Percentiles rank a stretch among this genome's conserved stretches.
Evolutionary conservation across 352 stramenopile species (phyloP).

Genomic region (Plasmopara halstedii): DNA sequence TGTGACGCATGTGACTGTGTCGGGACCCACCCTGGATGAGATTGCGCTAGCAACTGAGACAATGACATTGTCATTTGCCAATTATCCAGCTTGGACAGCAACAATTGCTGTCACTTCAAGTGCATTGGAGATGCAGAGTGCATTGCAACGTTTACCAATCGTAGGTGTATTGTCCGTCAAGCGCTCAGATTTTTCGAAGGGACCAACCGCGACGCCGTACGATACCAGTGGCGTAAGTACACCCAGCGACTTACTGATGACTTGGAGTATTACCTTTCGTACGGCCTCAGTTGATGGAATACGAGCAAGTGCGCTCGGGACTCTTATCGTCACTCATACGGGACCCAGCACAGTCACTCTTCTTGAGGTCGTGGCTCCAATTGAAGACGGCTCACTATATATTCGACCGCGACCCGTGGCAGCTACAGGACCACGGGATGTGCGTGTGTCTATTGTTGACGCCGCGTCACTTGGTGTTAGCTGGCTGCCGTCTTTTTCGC

Average conservation of each 20-base stretch:
- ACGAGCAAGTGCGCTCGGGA: slow-evolving; percentile 39
- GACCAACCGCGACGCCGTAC: slow-evolving; percentile 24
- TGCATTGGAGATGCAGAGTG: slow-evolving; percentile 40
- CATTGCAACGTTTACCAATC: slow-evolving; percentile 38
- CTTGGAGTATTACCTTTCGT: slow-evolving; percentile 79
- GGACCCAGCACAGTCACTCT: slow-evolving; percentile 16
- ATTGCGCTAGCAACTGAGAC: slow-evolving; percentile 27
- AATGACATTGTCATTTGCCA: slow-evolving; percentile 50
- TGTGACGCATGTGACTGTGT: slow-evolving; percentile 37
- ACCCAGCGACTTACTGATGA: slow-evolving; percentile 30
- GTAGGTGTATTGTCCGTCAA: slow-evolving; percentile 53
- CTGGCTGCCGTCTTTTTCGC: slow-evolving; percentile 36
- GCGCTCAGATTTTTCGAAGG: slow-evolving; percentile 54
- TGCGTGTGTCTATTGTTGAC: slow-evolving; percentile 58
- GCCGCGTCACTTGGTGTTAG: slow-evolving; percentile 52
- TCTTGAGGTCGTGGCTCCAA: slow-evolving; percentile 21
- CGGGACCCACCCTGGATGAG: slow-evolving; percentile 22
- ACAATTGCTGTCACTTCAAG: slow-evolving; percentile 44
- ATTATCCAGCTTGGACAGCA: slow-evolving; percentile 26
- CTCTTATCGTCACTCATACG: slow-evolving; percentile 26
- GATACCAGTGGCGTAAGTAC: slow-evolving; percentile 44
- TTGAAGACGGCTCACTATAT: slow-evolving; percentile 20
- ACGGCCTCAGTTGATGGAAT: slow-evolving; percentile 38
- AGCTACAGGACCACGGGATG: slow-evolving; percentile 37
- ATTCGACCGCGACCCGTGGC: slow-evolving; percentile 36